These are phyloP conservation scores for Apium graveolens DNA, from an alignment of 129 eudicot species.

Conservation along the genomic window DNA sequence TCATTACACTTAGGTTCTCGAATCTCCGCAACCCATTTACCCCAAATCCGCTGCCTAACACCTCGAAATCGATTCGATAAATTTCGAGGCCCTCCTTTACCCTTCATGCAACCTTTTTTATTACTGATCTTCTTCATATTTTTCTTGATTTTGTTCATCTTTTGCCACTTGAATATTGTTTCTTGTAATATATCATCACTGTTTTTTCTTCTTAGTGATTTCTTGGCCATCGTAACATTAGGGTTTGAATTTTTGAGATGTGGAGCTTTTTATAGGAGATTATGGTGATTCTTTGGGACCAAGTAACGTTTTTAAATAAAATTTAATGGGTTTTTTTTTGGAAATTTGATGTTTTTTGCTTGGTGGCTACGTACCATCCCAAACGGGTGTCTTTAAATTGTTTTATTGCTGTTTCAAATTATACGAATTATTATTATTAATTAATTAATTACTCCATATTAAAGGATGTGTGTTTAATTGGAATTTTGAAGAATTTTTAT, in stretches of 20 bases:
- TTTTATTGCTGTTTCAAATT: no score
- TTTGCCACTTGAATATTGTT: slow-evolving; percentile 18
- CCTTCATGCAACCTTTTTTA: slow-evolving; percentile 35
- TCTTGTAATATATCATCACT: slow-evolving; percentile 1
- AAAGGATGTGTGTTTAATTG: no score
- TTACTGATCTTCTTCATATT: neutral
- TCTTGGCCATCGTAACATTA: neutral
- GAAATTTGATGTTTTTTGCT: neutral
- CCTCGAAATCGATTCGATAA: slow-evolving; percentile 23
- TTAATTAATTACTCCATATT: no score
- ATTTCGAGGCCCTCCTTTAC: slow-evolving; percentile 47
- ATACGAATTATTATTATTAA: no score
- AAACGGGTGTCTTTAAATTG: neutral
- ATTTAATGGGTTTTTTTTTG: neutral
- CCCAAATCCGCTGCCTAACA: slow-evolving; percentile 44
- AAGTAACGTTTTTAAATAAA: neutral
- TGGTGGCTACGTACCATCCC: neutral
- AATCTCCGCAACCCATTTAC: slow-evolving; percentile 50
- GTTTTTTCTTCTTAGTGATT: neutral
- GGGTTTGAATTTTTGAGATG: neutral
- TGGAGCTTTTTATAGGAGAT: neutral
- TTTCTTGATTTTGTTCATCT: neutral
- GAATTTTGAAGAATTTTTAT: no score
- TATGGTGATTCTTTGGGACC: neutral
- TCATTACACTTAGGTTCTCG: slow-evolving; percentile 17